A percentile compares a stretch with the other conserved stretches of the same genome.
Conservation (phyloP, 1,284 basidiomycete species). For the Tranzscheliella williamsii region DNA sequence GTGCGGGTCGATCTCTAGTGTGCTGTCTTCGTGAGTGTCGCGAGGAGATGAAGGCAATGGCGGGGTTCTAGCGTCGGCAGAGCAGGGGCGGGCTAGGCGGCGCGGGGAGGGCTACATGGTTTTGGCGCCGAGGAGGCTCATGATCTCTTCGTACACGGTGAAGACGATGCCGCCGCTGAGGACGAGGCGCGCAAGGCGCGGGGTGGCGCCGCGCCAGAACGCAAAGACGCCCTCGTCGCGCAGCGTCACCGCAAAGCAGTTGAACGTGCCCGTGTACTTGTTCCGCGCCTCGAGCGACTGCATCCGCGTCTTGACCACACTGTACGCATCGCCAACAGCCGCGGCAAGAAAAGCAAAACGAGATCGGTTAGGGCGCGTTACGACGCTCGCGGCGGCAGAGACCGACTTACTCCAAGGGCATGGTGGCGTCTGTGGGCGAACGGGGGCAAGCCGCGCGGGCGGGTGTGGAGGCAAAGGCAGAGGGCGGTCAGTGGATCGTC, state of each 20-base stretch:
- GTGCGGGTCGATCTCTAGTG: too few relatives aligned
- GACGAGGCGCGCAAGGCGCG: slow-evolving; percentile 63
- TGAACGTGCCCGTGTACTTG: slow-evolving; percentile 88
- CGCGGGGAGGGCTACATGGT: slow-evolving; percentile 32
- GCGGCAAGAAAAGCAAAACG: not conserved
- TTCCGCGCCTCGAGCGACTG: slow-evolving; percentile 81
- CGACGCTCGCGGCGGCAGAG: not conserved
- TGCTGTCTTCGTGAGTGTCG: too few relatives aligned
- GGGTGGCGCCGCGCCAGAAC: slow-evolving; percentile 94
- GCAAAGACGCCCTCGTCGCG: slow-evolving; percentile 76
- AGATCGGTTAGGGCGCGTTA: not conserved
- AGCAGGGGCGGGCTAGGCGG: too few relatives aligned
- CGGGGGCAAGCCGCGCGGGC: too few relatives aligned
- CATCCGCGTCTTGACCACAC: slow-evolving; percentile 97
- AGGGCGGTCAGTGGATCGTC: too few relatives aligned
- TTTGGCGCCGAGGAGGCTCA: slow-evolving; percentile 38
- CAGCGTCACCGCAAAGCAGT: slow-evolving; percentile 69
- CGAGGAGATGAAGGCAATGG: too few relatives aligned
- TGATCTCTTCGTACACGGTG: slow-evolving; percentile 67
- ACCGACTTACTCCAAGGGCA: slow-evolving; percentile 52
- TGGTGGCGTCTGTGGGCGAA: slow-evolving; percentile 39
- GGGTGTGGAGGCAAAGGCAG: too few relatives aligned
- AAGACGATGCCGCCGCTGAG: slow-evolving; percentile 93
- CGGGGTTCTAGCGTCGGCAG: too few relatives aligned
- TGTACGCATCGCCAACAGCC: slow-evolving; percentile 59